Evolutionary conservation across 23 red algal species (phyloP).

Genomic region (Cyanidiococcus yangmingshanensis): DNA sequence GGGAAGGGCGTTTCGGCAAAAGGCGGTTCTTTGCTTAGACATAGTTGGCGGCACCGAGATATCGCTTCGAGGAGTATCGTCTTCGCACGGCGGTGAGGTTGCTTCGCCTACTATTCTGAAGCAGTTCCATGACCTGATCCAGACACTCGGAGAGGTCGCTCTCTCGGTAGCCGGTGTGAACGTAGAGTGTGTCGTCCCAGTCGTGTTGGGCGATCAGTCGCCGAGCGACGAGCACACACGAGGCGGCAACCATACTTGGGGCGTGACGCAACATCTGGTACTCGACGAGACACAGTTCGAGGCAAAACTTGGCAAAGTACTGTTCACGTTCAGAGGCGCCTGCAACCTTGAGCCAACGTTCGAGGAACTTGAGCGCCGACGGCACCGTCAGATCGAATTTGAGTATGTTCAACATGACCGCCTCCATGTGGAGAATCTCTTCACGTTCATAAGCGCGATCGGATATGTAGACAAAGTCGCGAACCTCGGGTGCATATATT

Average conservation of each 20-base stretch:
- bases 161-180: conserved; percentile 46
- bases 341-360: conserved; percentile 54
- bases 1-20: no score
- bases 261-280: conserved; percentile 46
- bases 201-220: background rate
- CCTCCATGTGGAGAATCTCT: conserved; percentile 88
- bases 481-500: conserved; percentile 87
- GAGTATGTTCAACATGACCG: conserved; percentile 70
- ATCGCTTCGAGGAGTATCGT: conserved; percentile 55
- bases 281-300: conserved; percentile 69
- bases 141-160: conserved; percentile 42
- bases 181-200: conserved; percentile 35
- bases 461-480: conserved; percentile 93
- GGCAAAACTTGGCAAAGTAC: conserved; percentile 34
- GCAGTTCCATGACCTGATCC: conserved; percentile 34
- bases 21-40: background rate
- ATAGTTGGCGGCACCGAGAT: conserved; percentile 28
- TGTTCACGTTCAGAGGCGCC: conserved; percentile 23
- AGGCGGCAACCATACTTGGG: conserved; percentile 26
- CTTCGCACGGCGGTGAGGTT: conserved; percentile 82
- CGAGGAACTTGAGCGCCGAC: conserved; percentile 61
- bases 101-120: conserved; percentile 29
- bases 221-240: background rate
- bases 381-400: conserved; percentile 86
- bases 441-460: conserved; percentile 78